Conservation (phyloP, 2,329 filamentous ascomycete genomes). For the Ophidiomyces ophidiicola region DNA sequence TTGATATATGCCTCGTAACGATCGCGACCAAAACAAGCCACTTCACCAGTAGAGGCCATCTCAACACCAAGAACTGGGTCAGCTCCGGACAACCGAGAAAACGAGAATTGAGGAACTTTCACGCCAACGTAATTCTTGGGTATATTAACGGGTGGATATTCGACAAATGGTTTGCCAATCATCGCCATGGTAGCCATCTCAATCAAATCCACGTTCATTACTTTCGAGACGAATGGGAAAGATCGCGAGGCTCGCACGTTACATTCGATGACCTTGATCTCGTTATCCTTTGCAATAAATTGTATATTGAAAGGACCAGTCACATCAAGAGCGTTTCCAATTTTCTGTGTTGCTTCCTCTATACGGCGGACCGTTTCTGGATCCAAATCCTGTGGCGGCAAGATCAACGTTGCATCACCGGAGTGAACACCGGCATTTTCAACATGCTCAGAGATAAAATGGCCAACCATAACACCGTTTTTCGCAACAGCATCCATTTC, state of each 20-base stretch:
- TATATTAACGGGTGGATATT: conserved; percentile 67
- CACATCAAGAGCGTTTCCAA: conserved; percentile 83
- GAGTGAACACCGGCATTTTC: conserved; percentile 98
- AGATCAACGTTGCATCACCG: conserved; percentile 87
- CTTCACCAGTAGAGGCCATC: conserved; percentile 98
- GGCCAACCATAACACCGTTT: conserved; percentile 78
- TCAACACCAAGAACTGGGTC: conserved; percentile 95
- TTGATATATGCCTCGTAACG: conserved; percentile 98
- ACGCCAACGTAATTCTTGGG: conserved; percentile 78
- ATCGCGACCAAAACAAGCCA: conserved; percentile 87
- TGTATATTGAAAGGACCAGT: conserved; percentile 98
- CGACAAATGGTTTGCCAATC: conserved; percentile 66
- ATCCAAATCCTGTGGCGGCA: conserved; percentile 87
- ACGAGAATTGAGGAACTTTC: conserved; percentile 98
- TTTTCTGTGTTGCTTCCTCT: conserved; percentile 89
- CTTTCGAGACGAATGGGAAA: conserved; percentile 96
- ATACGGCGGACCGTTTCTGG: conserved; percentile 80
- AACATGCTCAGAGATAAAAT: conserved; percentile 97
- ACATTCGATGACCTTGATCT: conserved; percentile 99
- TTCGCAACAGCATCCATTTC: conserved; percentile 97
- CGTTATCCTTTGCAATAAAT: conserved; percentile 98
- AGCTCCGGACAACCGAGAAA: conserved; percentile 89
- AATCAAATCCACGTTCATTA: conserved; percentile 94
- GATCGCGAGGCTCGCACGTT: conserved; percentile 93
- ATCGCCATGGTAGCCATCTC: conserved; percentile 98